phyloP scores from a whole-genome alignment of 805 yeast species.

The Metschnikowia borealis region DNA sequence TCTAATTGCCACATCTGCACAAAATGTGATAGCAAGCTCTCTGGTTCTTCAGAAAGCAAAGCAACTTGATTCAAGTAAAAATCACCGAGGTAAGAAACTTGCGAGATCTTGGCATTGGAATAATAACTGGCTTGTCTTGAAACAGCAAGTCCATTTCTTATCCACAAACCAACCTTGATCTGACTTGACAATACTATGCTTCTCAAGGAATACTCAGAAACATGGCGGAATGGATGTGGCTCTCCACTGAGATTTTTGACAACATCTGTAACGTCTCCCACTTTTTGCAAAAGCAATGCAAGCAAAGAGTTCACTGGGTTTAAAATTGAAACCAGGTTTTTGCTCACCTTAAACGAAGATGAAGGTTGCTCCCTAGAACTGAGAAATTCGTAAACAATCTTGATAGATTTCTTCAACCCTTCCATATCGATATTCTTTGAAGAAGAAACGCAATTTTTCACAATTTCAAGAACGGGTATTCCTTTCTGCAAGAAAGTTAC shows the following conservation, averaged over 20 bases:
- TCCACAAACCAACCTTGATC: conserved; percentile 64
- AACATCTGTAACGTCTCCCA: conserved; percentile 17
- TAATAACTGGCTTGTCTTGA: conserved; percentile 50
- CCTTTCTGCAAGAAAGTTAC: conserved; percentile 48
- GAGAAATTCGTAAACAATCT: conserved; percentile 27
- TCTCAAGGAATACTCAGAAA: conserved; percentile 57
- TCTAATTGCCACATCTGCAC: conserved; percentile 55
- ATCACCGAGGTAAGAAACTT: conserved; percentile 40
- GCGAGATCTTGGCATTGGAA: conserved; percentile 38
- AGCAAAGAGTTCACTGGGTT: conserved; percentile 58
- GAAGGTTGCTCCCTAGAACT: conserved; percentile 19
- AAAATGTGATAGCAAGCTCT: conserved; percentile 32
- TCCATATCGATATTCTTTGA: conserved; percentile 36
- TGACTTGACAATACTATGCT: conserved; percentile 60
- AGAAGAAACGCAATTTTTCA: conserved; percentile 29
- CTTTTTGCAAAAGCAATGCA: conserved; percentile 39
- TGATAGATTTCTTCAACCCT: conserved; percentile 34
- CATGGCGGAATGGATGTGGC: conserved; percentile 28
- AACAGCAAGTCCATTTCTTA: conserved; percentile 62
- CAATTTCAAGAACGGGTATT: conserved; percentile 39
- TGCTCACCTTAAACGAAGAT: conserved; percentile 38
- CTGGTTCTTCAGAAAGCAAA: conserved; percentile 36
- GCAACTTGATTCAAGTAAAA: conserved; percentile 45
- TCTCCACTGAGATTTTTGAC: neutral
- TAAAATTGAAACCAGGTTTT: conserved; percentile 50